Conservation (phyloP, 2,329 filamentous ascomycete genomes). For the Lachnellula hyalina region DNA sequence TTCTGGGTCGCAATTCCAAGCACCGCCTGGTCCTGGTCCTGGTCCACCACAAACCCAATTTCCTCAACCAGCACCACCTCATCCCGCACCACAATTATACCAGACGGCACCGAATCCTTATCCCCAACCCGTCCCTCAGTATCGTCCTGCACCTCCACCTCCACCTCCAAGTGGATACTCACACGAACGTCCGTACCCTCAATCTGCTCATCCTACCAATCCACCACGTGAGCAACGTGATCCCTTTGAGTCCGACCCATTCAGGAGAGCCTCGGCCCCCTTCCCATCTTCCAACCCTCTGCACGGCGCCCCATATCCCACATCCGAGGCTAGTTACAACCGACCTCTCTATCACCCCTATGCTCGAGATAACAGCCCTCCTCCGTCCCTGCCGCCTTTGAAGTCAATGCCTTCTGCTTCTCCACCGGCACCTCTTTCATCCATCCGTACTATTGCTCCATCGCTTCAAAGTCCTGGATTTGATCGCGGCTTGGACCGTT, state of each 20-base stretch:
- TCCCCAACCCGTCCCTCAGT: conserved; percentile 10
- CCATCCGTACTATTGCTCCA: conserved; percentile 14
- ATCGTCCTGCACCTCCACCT: conserved; percentile 11
- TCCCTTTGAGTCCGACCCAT: conserved; percentile 16
- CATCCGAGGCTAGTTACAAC: conserved; percentile 14
- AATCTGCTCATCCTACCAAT: conserved; percentile 7
- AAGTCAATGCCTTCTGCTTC: conserved; percentile 14
- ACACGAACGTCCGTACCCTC: conserved; percentile 7
- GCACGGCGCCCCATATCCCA: conserved; percentile 8
- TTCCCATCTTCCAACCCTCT: conserved; percentile 1
- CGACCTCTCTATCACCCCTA: conserved; percentile 13
- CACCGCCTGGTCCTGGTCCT: background rate
- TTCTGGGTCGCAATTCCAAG: conserved; percentile 9
- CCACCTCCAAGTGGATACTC: conserved; percentile 1
- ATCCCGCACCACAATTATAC: conserved; percentile 20
- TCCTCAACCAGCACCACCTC: conserved; percentile 9
- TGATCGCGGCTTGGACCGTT: conserved; percentile 14
- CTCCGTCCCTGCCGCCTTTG: conserved; percentile 7
- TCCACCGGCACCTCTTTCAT: conserved; percentile 21
- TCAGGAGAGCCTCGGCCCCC: conserved; percentile 8
- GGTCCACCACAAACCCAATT: conserved; percentile 9
- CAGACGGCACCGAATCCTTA: conserved; percentile 20
- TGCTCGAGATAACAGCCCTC: conserved; percentile 7
- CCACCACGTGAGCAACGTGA: conserved; percentile 12
- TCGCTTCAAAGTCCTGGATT: conserved; percentile 15